phyloP scores from a whole-genome alignment of 2,329 filamentous ascomycete species.

The Chrysoporthe puriensis region DNA sequence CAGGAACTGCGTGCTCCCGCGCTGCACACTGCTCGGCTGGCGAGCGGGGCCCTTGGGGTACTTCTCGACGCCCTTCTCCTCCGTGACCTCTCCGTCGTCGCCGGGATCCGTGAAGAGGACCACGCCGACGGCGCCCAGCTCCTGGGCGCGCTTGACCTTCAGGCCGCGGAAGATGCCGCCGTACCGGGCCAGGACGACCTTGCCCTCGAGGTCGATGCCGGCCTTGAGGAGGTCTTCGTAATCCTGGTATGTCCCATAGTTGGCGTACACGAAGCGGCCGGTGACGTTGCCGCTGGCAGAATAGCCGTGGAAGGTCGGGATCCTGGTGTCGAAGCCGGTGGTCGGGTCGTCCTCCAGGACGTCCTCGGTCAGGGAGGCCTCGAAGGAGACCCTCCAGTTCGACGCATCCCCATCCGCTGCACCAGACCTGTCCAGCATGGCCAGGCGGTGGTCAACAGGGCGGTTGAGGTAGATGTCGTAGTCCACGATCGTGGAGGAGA shows the following conservation, averaged over 20 bases:
- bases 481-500: slow-evolving; percentile 64
- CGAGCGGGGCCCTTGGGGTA: slow-evolving; percentile 78
- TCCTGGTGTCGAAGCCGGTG: slow-evolving; percentile 68
- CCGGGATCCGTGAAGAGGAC: slow-evolving; percentile 76
- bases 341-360: slow-evolving; percentile 82
- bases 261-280: slow-evolving; percentile 75
- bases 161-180: slow-evolving; percentile 77
- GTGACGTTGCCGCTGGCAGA: slow-evolving; percentile 78
- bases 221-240: slow-evolving; percentile 72
- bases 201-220: slow-evolving; percentile 71
- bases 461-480: slow-evolving; percentile 84
- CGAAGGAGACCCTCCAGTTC: slow-evolving; percentile 68
- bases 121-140: slow-evolving; percentile 73
- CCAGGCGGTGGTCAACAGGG: slow-evolving; percentile 70
- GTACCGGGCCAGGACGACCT: slow-evolving; percentile 79
- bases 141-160: slow-evolving; percentile 82
- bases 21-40: slow-evolving; percentile 76
- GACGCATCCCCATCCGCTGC: slow-evolving; percentile 36
- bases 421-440: slow-evolving; percentile 58
- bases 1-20: slow-evolving; percentile 76
- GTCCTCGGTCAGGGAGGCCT: slow-evolving; percentile 83
- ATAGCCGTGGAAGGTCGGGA: slow-evolving; percentile 85
- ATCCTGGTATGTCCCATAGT: slow-evolving; percentile 75
- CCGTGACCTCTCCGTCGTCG: slow-evolving; percentile 75
- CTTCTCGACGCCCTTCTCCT: slow-evolving; percentile 70